Evolutionary conservation across 2,329 filamentous ascomycete genomes (phyloP), one percentile per base, ranked within the genome.

Genomic region (Chaetomiaceae sp.): DNA sequence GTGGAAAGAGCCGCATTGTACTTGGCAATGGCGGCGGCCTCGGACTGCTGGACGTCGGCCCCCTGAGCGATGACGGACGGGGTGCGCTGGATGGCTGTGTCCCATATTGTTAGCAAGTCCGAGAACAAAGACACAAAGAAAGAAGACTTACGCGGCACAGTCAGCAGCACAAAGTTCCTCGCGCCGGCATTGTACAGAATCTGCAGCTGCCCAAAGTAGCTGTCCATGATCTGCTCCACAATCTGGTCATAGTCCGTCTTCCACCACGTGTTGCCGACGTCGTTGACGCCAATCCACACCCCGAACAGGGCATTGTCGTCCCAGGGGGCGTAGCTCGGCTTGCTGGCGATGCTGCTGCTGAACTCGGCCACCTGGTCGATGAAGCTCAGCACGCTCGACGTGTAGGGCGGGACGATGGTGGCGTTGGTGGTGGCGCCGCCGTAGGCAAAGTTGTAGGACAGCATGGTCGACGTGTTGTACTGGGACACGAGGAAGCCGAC

Each of bases 241-340:
- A 73, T 55, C 6, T 61, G 56, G 23, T 55, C 56, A 9, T 59
- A 76, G 1, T 82, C 72, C 55, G 80, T 19, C 51, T 39, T 22
- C 61, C 61, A 73, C 68, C 75, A 80, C 9, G 70, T 69, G 60
- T 76, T 78, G 14, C 75, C 75, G 15, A 81, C 71, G 59, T 82
- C 79, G 61, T 82, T 82, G 60, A 81, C 76, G 31, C 79, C 79
- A 47, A 82, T 77, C 69, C 73, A 81, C 47, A 79, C 72, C 5
- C 72, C 72, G 55, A 79, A 78, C 1, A 81, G 70, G 0, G 72
- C 71, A 50, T 76, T 68, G 3, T 58, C 3, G 70, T 66, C 17
- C 77, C 76, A 80, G 1, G 71, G 68, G 4, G 68, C 67, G 38
- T 68, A 64, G 5, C 60, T 61, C 3, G 69, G 68, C 2, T 62